Evolutionary conservation across 495 filamentous ascomycete species (phyloP), one percentile per base, ranked within the genome.

Genomic region (Chaetomium tenue): DNA sequence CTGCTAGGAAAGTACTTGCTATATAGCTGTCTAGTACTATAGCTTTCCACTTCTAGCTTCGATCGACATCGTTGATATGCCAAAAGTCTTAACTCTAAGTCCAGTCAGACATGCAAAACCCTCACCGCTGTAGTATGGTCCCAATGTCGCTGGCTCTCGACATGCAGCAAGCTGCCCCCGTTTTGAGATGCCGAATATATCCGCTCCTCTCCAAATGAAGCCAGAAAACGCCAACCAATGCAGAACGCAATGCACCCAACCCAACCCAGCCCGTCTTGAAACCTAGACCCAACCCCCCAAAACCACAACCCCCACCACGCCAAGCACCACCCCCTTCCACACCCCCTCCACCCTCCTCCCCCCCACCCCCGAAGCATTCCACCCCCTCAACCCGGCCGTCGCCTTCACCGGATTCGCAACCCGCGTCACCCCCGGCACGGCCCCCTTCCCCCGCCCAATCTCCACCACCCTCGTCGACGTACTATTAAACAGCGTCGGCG

Each of bases 401-500:
- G 82, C 83, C 2, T 81, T 81, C 3, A 91, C 86, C 0, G 92
- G 79, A 66, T 88, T 87, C 8, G 77, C 39, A 7, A 94, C 91
- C 22, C 71, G 73, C 0, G 87, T 89, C 2, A 92, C 91, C 52
- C 82, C 81, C 0, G 93, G 93, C 11, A 97, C 85, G 3, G 82
- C 77, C 47, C 79, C 71, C 8, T 77, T 72, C 0, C 90, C 90
- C 6, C 78, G 82, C 5, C 83, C 83, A 63, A 98, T 96, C 75
- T 96, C 93, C 18, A 82, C 66, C 53, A 97, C 78, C 51, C 86
- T 82, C 25, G 81, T 81, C 5, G 74, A 68, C 0, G 87, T 89
- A 5, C 86, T 76, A 71, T 97, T 91, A 77, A 95, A 96, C 52
- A 85, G 86, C 1, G 93, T 94, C 71, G 90, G 89, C 15, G 91